phyloP scores from a whole-genome alignment of 2,329 filamentous ascomycete species.

The Gliomastix tumulicola region DNA sequence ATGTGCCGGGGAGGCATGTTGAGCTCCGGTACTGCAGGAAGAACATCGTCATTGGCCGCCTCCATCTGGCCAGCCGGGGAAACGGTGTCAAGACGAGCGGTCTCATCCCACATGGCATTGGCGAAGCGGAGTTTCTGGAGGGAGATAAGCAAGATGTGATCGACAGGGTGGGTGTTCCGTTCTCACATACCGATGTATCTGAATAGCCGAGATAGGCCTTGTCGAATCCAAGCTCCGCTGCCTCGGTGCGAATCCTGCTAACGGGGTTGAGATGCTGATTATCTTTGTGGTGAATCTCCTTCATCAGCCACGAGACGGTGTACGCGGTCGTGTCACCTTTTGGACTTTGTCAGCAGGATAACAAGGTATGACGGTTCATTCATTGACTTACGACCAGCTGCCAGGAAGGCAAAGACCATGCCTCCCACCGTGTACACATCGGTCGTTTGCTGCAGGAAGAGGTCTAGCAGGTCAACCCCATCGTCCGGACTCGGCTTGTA shows the following conservation, averaged over 20 bases:
- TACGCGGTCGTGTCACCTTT: background rate
- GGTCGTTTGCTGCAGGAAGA: background rate
- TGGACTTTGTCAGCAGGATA: background rate
- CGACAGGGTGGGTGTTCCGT: too few species aligned
- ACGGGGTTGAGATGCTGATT: background rate
- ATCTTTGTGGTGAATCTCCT: background rate
- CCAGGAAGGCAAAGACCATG: background rate
- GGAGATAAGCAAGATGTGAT: background rate
- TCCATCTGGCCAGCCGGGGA: conserved; percentile 1
- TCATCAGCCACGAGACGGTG: background rate
- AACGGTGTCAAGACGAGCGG: background rate
- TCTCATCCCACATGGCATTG: conserved; percentile 1
- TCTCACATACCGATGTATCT: background rate
- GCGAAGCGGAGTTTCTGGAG: background rate
- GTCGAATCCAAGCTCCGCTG: background rate
- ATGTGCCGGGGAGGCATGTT: background rate
- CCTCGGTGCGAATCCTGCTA: background rate
- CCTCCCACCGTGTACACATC: background rate
- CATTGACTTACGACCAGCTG: background rate
- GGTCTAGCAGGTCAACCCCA: background rate
- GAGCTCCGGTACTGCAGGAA: conserved; percentile 1
- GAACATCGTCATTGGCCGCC: background rate
- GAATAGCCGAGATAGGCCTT: background rate
- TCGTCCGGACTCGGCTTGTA: background rate
- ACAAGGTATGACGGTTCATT: too few species aligned